Evolutionary conservation across 2,329 filamentous ascomycete species (phyloP).

Genomic region (Sarocladium oryzae): DNA sequence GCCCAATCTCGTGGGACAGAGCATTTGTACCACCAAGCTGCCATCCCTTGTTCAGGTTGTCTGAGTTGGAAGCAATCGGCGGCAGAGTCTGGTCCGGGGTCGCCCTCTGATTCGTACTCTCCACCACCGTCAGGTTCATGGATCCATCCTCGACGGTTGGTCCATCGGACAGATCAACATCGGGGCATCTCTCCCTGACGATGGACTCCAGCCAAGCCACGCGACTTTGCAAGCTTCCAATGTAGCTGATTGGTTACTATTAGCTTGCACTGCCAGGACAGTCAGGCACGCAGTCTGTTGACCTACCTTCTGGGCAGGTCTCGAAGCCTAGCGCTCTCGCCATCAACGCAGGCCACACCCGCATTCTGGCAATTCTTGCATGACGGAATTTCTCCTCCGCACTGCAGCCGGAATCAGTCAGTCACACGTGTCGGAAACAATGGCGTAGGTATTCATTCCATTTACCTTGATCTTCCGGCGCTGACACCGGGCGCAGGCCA

Average conservation of each 20-base stretch:
- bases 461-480: constrained; percentile 42
- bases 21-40: constrained; percentile 12
- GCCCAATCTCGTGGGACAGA: constrained; percentile 44
- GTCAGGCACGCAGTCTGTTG: neutral
- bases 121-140: neutral
- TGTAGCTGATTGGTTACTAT: constrained; percentile 15
- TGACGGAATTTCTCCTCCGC: constrained; percentile 34
- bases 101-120: neutral
- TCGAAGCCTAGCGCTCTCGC: constrained; percentile 31
- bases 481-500: constrained; percentile 34
- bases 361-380: constrained; percentile 39
- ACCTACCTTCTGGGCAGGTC: constrained; percentile 36
- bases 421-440: too few relatives aligned
- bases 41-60: constrained; percentile 2
- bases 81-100: constrained; percentile 13
- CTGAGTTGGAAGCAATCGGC: constrained; percentile 13
- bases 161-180: constrained; percentile 28
- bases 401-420: constrained; percentile 22
- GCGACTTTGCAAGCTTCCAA: constrained; percentile 31
- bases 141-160: neutral
- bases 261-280: neutral
- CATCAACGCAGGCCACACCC: constrained; percentile 33
- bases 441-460: too few relatives aligned
- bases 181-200: constrained; percentile 32
- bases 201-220: constrained; percentile 41